phyloP scores from a whole-genome alignment of 176 grass and related monocot genomes.

The Carex pumila region DNA sequence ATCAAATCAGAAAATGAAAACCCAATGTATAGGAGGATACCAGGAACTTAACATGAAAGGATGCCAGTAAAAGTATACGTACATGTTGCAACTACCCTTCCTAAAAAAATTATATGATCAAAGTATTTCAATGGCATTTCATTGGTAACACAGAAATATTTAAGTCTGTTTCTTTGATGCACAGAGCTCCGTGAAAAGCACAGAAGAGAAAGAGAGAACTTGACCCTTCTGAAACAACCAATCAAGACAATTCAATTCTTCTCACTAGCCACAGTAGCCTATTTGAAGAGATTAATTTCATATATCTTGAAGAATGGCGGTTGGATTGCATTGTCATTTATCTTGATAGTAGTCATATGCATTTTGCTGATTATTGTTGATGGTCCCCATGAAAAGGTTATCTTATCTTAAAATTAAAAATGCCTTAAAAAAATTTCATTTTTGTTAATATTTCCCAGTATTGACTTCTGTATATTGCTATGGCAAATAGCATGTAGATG shows the following conservation, averaged over 20 bases:
- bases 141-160: neutral
- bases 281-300: conserved; percentile 50
- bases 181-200: conserved; percentile 76
- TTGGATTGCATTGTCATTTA: conserved; percentile 48
- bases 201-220: conserved; percentile 53
- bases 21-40: neutral
- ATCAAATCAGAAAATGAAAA: neutral
- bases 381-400: conserved; percentile 66
- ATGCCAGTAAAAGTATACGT: neutral
- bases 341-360: conserved; percentile 36
- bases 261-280: conserved; percentile 56
- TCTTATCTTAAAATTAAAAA: neutral
- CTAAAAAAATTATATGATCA: neutral
- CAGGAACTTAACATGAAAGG: neutral
- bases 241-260: conserved; percentile 61
- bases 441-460: neutral
- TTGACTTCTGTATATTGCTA: conserved; percentile 17
- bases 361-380: conserved; percentile 40
- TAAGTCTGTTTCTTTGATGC: conserved; percentile 21
- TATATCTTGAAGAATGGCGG: conserved; percentile 57
- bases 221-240: conserved; percentile 78
- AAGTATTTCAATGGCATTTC: neutral
- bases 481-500: conserved; percentile 64
- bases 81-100: neutral
- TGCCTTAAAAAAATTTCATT: neutral